These are phyloP conservation scores for Psilocybe azurescens DNA, from an alignment of 768 basidiomycete species.

Conservation along the genomic window DNA sequence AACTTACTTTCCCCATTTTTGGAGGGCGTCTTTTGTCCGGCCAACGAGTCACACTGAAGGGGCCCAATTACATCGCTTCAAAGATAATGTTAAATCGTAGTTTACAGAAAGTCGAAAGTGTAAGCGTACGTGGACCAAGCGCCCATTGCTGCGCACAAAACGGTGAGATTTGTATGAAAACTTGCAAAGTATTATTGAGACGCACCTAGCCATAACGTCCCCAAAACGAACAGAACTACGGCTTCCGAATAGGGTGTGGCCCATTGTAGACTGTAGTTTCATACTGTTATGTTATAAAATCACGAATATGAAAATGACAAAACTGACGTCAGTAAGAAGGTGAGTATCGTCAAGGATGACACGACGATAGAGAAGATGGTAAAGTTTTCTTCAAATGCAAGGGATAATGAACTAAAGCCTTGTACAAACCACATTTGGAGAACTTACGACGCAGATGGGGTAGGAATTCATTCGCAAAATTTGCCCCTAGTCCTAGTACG, in stretches of 20 bases:
- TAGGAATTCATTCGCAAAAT: conserved; percentile 72
- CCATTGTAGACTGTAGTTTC: conserved; percentile 61
- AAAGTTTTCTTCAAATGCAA: conserved; percentile 60
- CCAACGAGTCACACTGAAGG: conserved; percentile 61
- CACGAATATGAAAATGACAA: neutral
- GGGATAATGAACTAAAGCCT: conserved; percentile 2
- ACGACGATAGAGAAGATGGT: conserved; percentile 71
- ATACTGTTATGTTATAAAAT: neutral
- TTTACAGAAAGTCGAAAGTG: neutral
- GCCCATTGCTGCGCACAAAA: conserved; percentile 59
- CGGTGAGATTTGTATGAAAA: conserved; percentile 9
- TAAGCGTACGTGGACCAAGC: conserved; percentile 68
- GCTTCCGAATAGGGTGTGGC: conserved; percentile 71
- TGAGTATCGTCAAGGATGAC: conserved; percentile 67
- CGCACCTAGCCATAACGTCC: conserved; percentile 74
- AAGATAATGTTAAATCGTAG: conserved; percentile 4
- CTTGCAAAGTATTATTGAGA: conserved; percentile 9
- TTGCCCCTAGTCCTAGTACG: conserved; percentile 71
- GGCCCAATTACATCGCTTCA: conserved; percentile 72
- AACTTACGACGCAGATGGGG: conserved; percentile 66
- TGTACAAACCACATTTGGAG: neutral
- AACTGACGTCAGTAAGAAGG: conserved; percentile 63
- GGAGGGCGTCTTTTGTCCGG: conserved; percentile 49
- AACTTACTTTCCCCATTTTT: conserved; percentile 60
- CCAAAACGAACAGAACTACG: conserved; percentile 55